Conservation (phyloP, 1,284 basidiomycete species). For the Rugosomyces carneus region DNA sequence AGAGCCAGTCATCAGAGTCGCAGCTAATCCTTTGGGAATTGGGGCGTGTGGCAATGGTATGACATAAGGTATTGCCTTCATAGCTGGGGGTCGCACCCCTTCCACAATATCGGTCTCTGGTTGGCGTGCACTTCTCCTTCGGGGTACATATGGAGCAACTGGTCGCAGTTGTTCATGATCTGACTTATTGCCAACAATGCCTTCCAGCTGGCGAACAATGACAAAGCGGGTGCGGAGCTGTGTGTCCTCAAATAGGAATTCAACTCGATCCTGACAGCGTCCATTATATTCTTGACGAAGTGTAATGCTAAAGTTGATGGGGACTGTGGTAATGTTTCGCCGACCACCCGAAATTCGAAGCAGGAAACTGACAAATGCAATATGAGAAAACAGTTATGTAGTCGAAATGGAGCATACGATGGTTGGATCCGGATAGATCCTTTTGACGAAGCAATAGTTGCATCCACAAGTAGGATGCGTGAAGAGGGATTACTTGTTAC, state of each 20-base stretch:
- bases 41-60: conserved; percentile 31
- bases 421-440: conserved; percentile 19
- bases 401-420: conserved; percentile 24
- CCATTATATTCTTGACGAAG: conserved; percentile 37
- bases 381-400: not conserved
- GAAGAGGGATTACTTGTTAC: conserved; percentile 10
- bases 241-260: conserved; percentile 36
- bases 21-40: conserved; percentile 31
- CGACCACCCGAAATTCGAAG: conserved; percentile 9
- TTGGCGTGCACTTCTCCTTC: conserved; percentile 31
- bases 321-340: conserved; percentile 21
- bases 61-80: conserved; percentile 36
- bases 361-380: not conserved
- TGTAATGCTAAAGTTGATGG: conserved; percentile 22
- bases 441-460: conserved; percentile 31
- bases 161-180: conserved; percentile 49
- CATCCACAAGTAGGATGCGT: conserved; percentile 22
- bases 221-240: conserved; percentile 35
- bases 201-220: conserved; percentile 36
- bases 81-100: conserved; percentile 39
- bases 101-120: conserved; percentile 38
- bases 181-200: conserved; percentile 35
- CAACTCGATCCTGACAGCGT: conserved; percentile 40
- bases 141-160: conserved; percentile 45
- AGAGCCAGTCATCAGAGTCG: conserved; percentile 25